Conservation (phyloP, 495 filamentous ascomycete genomes). For the Daldinia childiae region DNA sequence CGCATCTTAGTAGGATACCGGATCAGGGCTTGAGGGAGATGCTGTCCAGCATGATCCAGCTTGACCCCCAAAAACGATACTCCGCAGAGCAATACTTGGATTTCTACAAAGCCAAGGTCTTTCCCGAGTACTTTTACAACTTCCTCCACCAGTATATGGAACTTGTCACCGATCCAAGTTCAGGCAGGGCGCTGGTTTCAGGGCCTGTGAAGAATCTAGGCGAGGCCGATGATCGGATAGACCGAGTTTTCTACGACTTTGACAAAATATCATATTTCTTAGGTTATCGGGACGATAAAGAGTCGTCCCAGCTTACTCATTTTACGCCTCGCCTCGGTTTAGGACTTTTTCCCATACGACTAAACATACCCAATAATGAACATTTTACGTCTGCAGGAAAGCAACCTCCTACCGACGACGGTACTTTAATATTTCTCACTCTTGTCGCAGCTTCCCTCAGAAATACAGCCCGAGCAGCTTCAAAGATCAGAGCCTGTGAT, state of each 20-base stretch:
- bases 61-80: slow-evolving; percentile 89
- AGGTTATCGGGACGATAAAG: slow-evolving; percentile 67
- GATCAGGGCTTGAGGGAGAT: slow-evolving; percentile 87
- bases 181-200: slow-evolving; percentile 72
- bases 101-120: slow-evolving; percentile 89
- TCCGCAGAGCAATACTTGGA: slow-evolving; percentile 95
- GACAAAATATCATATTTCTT: slow-evolving; percentile 97
- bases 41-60: slow-evolving; percentile 93
- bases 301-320: slow-evolving; percentile 42
- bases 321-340: slow-evolving; percentile 57
- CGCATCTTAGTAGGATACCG: slow-evolving; percentile 84
- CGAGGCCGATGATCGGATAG: slow-evolving; percentile 91
- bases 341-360: slow-evolving; percentile 74
- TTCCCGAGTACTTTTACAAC: slow-evolving; percentile 95
- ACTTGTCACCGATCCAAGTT: slow-evolving; percentile 91
- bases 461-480: slow-evolving; percentile 86
- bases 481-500: slow-evolving; percentile 90
- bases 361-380: slow-evolving; percentile 88
- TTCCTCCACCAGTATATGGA: slow-evolving; percentile 98
- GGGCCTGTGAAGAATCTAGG: slow-evolving; percentile 72
- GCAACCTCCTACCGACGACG: slow-evolving; percentile 74
- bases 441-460: slow-evolving; percentile 87
- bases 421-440: slow-evolving; percentile 90
- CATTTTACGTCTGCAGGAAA: slow-evolving; percentile 62
- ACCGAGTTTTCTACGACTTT: slow-evolving; percentile 91